These are phyloP conservation scores for Cordyceps fumosorosea DNA, from an alignment of 2,329 filamentous ascomycete species.

Conservation along the genomic window DNA sequence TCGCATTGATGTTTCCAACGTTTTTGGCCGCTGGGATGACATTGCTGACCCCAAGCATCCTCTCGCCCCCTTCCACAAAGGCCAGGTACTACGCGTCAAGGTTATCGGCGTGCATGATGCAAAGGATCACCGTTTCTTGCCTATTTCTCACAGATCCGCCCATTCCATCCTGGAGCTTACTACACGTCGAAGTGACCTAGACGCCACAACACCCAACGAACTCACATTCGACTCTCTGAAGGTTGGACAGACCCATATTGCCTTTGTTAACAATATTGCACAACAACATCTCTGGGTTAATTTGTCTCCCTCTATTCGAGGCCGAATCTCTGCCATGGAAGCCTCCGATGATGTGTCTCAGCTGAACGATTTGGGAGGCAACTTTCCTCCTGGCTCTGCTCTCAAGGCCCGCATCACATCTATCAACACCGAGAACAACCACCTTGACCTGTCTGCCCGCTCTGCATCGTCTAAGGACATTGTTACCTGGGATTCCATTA, in stretches of 20 bases:
- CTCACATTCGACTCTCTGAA: constrained; percentile 68
- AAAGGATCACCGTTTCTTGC: constrained; percentile 82
- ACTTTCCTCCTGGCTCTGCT: constrained; percentile 87
- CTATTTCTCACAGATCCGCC: constrained; percentile 76
- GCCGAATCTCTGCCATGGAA: constrained; percentile 75
- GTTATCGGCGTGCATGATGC: constrained; percentile 86
- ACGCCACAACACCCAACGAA: constrained; percentile 37
- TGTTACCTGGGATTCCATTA: constrained; percentile 64
- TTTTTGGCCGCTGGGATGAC: constrained; percentile 83
- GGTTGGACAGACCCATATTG: constrained; percentile 64
- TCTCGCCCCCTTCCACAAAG: constrained; percentile 62
- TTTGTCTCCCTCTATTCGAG: constrained; percentile 79
- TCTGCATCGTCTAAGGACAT: constrained; percentile 42
- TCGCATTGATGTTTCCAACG: constrained; percentile 85
- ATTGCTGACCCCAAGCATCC: constrained; percentile 78
- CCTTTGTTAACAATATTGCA: constrained; percentile 85
- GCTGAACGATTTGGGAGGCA: constrained; percentile 65
- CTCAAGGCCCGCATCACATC: constrained; percentile 71
- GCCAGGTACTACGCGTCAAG: constrained; percentile 65
- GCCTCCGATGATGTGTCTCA: constrained; percentile 80
- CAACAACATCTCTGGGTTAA: constrained; percentile 84
- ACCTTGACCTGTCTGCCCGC: constrained; percentile 76
- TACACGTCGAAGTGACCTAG: constrained; percentile 63
- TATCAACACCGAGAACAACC: constrained; percentile 65
- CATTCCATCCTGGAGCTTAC: constrained; percentile 86